Evolutionary conservation across 441 rosid species (phyloP).

Genomic region (California macrophylla): DNA sequence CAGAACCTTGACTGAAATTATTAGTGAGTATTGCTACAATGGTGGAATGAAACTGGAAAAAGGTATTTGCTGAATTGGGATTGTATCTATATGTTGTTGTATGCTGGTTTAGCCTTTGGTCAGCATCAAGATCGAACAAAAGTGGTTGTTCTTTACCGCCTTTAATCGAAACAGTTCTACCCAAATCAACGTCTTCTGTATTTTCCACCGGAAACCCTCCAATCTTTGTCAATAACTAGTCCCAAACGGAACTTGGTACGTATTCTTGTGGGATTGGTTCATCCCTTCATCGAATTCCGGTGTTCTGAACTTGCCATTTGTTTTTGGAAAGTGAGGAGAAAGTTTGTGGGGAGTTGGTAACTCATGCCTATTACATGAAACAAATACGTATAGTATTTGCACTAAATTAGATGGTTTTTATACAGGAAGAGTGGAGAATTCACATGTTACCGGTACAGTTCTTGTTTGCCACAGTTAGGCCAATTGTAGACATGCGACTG

Average conservation of each 20-base stretch:
- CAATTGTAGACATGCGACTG: constrained; percentile 73
- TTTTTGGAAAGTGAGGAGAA: not conserved
- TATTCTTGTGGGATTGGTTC: not conserved
- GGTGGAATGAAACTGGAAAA: not conserved
- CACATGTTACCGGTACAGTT: constrained; percentile 78
- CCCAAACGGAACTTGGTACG: not conserved
- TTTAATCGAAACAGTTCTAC: no score
- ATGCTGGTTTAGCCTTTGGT: not conserved
- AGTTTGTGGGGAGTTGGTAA: not conserved
- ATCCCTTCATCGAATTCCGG: not conserved
- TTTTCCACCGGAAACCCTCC: no score
- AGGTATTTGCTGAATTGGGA: not conserved
- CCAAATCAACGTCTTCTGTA: no score
- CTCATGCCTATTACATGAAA: not conserved
- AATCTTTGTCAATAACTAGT: not conserved
- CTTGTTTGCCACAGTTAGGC: constrained; percentile 59
- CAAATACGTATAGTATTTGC: not conserved
- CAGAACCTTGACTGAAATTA: no score
- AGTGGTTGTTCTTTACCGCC: not conserved
- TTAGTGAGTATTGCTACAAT: not conserved
- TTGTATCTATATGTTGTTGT: not conserved
- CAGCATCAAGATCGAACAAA: not conserved
- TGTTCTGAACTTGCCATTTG: not conserved
- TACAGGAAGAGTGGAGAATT: constrained; percentile 78
- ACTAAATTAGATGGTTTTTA: not conserved